phyloP scores from a whole-genome alignment of 768 basidiomycete species.

The Termitomyces titanicus region DNA sequence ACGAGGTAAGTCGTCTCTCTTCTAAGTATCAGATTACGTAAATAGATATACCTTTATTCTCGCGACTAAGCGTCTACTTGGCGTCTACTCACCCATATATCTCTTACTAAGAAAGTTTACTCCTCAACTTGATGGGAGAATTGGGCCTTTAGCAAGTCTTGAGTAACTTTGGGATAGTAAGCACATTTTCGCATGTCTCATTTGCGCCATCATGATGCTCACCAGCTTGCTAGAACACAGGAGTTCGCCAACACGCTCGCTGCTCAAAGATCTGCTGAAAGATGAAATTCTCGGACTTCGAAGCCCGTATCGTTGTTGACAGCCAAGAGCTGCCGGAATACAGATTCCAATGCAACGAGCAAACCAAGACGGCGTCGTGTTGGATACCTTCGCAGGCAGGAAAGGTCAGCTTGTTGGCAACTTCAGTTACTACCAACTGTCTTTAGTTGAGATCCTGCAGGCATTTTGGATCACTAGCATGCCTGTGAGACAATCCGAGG shows the following conservation, averaged over 20 bases:
- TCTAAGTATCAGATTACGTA: background rate
- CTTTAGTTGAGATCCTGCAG: background rate
- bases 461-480: background rate
- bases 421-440: background rate
- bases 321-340: constrained; percentile 11
- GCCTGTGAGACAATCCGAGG: background rate
- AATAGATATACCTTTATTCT: background rate
- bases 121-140: background rate
- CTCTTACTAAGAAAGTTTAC: background rate
- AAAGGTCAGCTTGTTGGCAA: constrained; percentile 15
- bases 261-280: background rate
- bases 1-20: background rate
- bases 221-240: background rate
- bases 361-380: constrained; percentile 12
- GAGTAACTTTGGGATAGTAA: background rate
- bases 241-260: background rate
- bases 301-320: constrained; percentile 11
- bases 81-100: background rate
- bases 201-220: background rate
- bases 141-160: background rate
- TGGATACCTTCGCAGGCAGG: constrained; percentile 22
- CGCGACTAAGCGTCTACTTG: background rate
- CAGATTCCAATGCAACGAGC: constrained; percentile 6
- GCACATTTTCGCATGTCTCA: background rate
- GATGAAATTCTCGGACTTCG: background rate